A percentile compares a stretch with the other conserved stretches of the same genome.
Evolutionary conservation across 495 filamentous ascomycete genomes (phyloP).

Genomic region (Daldinia grandis): DNA sequence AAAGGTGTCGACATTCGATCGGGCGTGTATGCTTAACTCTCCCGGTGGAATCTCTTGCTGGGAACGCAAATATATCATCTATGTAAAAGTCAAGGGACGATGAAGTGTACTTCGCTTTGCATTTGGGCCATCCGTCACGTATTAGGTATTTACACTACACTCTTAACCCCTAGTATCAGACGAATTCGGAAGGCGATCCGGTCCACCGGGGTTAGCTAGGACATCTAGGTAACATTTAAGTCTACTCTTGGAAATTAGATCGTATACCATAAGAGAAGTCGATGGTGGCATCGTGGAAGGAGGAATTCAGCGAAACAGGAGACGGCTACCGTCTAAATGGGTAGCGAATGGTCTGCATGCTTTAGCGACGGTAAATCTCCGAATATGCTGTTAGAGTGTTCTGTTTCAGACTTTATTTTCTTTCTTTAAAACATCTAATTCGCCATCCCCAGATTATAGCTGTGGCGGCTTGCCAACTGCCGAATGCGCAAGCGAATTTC

Average conservation of each 20-base stretch:
- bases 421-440: background rate
- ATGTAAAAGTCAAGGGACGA: background rate
- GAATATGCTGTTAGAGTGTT: background rate
- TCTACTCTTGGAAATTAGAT: slow-evolving; percentile 25
- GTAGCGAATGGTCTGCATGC: background rate
- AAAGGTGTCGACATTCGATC: background rate
- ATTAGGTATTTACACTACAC: background rate
- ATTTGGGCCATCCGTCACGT: background rate
- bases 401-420: background rate
- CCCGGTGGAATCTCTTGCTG: background rate
- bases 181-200: slow-evolving; percentile 14
- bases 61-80: background rate
- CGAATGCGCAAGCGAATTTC: background rate
- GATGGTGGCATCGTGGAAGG: background rate
- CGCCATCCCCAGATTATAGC: background rate
- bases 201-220: background rate
- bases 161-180: background rate
- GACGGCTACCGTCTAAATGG: background rate
- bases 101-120: background rate
- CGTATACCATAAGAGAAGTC: background rate
- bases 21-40: background rate
- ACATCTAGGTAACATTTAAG: background rate
- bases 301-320: background rate
- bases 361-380: background rate
- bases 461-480: background rate